Evolutionary conservation across 768 basidiomycete species (phyloP).

Genomic region (Mycena haematopus): DNA sequence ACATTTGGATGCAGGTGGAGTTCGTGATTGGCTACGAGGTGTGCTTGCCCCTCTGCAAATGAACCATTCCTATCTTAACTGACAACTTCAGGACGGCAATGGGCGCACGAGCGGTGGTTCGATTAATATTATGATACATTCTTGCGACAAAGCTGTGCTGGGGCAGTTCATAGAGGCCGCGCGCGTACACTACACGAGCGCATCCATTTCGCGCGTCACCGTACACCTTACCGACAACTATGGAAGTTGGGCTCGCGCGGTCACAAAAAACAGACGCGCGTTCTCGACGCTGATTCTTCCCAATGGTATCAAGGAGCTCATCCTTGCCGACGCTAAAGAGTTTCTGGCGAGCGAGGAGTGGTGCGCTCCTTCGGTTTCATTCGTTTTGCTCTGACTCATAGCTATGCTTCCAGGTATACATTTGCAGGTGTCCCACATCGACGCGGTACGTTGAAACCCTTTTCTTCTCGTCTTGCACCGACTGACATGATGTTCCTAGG

Average conservation of each 20-base stretch:
- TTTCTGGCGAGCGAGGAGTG: constrained; percentile 20
- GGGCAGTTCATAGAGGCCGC: constrained; percentile 35
- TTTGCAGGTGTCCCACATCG: constrained; percentile 19
- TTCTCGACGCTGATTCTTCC: constrained; percentile 18
- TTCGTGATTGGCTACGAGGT: constrained; percentile 29
- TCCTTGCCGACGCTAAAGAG: constrained; percentile 15
- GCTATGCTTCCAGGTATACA: constrained; percentile 2
- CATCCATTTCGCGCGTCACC: constrained; percentile 33
- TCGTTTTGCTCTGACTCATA: too few species aligned
- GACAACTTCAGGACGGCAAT: constrained; percentile 23
- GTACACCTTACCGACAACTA: constrained; percentile 33
- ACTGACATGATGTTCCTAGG: too few species aligned
- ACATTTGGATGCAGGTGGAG: constrained; percentile 30
- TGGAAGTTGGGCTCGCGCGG: constrained; percentile 28
- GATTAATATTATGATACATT: constrained; percentile 34
- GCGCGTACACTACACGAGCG: constrained; percentile 34
- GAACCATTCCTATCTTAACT: background rate
- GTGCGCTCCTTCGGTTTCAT: background rate
- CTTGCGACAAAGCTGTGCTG: constrained; percentile 32
- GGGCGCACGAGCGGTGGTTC: constrained; percentile 28
- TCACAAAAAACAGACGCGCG: constrained; percentile 11
- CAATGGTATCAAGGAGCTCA: constrained; percentile 11
- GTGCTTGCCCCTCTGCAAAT: background rate
- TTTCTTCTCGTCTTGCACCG: too few species aligned
- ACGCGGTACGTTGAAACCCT: background rate